Percentiles rank a stretch among this genome's conserved stretches.
phyloP scores from a whole-genome alignment of 495 filamentous ascomycete species.

The Hypomontagnella monticulosa region DNA sequence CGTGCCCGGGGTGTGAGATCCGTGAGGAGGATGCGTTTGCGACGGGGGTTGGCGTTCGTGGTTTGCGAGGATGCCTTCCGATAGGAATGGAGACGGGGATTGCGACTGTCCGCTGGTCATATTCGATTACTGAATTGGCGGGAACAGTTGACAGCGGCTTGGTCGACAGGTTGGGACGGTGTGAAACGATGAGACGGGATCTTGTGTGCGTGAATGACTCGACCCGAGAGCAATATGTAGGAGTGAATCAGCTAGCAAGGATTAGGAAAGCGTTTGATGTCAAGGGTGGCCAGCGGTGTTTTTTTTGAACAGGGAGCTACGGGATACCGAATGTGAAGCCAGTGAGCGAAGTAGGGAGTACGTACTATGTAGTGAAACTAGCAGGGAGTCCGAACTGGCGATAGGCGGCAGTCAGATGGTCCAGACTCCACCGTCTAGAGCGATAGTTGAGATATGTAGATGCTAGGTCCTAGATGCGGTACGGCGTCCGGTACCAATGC shows the following conservation, averaged over 20 bases:
- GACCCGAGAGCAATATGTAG: slow-evolving; percentile 26
- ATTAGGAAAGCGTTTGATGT: slow-evolving; percentile 39
- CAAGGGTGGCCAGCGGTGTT: slow-evolving; percentile 15
- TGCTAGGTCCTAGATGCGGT: slow-evolving; percentile 13
- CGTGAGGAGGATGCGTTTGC: slow-evolving; percentile 13
- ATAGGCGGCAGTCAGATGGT: slow-evolving; percentile 23
- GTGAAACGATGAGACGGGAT: slow-evolving; percentile 39
- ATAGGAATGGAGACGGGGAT: slow-evolving; percentile 34
- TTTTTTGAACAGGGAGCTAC: slow-evolving; percentile 29
- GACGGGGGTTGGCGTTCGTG: slow-evolving; percentile 27
- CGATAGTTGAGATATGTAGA: slow-evolving; percentile 1
- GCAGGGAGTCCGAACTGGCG: slow-evolving; percentile 3
- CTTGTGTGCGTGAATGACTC: slow-evolving; percentile 38
- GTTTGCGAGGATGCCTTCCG: slow-evolving; percentile 30
- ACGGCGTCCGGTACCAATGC: slow-evolving; percentile 19
- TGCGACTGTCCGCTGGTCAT: slow-evolving; percentile 33
- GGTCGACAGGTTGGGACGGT: slow-evolving; percentile 32
- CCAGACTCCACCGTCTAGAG: slow-evolving; percentile 27
- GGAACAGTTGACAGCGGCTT: slow-evolving; percentile 33
- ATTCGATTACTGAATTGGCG: slow-evolving; percentile 28
- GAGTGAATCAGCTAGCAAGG: slow-evolving; percentile 37
- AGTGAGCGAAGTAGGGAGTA: neutral
- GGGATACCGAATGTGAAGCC: slow-evolving; percentile 25
- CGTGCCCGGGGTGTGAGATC: slow-evolving; percentile 20
- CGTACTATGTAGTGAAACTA: slow-evolving; percentile 25